Evolutionary conservation across 2,329 filamentous ascomycete species (phyloP), one percentile per base, ranked within the genome.

Genomic region (Aspergillus unguis): DNA sequence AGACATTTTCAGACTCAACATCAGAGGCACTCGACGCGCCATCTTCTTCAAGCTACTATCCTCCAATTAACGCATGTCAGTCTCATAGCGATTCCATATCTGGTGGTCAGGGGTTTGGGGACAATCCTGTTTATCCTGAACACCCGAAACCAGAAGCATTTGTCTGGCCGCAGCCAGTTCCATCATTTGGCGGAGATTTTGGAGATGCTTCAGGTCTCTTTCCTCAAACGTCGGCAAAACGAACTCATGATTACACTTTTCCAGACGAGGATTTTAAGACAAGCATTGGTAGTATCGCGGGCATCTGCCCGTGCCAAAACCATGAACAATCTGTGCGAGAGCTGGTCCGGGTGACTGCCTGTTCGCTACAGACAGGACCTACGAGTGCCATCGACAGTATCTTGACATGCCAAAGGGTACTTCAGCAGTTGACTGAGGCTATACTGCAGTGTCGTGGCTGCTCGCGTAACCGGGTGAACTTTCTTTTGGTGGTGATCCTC

Each of bases 401-500:
- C 9, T 35, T 70, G 9, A 58, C 53, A 5, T 63, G 58, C 17
- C 67, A 68, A 17, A 61, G 60, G n/a, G 53, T 62, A 6, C 42
- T 70, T 9, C 55, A 68, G 38, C 54, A 64, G 6, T 58, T 66
- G 31, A 59, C 62, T 4, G 62, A 69, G 25, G 60, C 58, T 2
- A 64, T 69, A 17, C 54, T 70, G 9, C 62, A 64, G 36, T 70
- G 68, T 48, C 51, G 45, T 26, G 35, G 60, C 8, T 69, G 67
- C 48, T 62, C 56, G 5, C 59, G 60, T 10, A 56, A 57, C 3
- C 57, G 62, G 40, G 53, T 58, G 5, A 63, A 65, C 9, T 52
- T 68, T 27, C 59, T 70, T 10, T 69, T 67, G 55, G 45, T 68
- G 5, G 57, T 68, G 4, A 56, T 68, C 10, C 58, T 69, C 38